Evolutionary conservation across 1,139 yeast genomes (phyloP), one percentile per base, ranked within the genome.

Genomic region (Kodamaea suecica): DNA sequence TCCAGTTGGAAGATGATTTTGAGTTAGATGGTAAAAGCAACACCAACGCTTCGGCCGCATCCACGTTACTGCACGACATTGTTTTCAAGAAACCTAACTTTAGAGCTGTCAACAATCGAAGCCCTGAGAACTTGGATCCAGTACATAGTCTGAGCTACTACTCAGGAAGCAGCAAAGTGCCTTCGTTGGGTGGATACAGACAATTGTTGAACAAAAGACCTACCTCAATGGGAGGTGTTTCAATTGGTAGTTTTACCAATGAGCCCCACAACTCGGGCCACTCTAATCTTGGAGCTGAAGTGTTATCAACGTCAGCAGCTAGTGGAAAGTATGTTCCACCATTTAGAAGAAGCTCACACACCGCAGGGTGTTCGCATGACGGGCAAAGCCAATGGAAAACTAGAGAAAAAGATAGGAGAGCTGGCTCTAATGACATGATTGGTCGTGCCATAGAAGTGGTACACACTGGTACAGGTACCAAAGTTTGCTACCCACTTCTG

Each of bases 291-390:
- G 35, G 24, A 19, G 30, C 33, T 17, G 41, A 38, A 14, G 23
- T 36, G 19, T 34, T 46, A 17, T 45, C n/a, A n/a, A n/a, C 50
- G 15, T 40, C 52, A 29, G 53, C 62, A 32, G 55, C 53, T 31
- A 57, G 65, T 25, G 83, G 83, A 1, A 80, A 79, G 51, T 83
- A 83, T 48, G 63, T 83, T 29, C 90, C 90, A 19, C 92, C 90
- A 12, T 80, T 76, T 52, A 63, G 84, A 50, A 67, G 90, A 52
- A 69, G 69, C 0, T 65, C 73, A 2, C 64, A 60, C 24, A 39
- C 53, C 5, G 29, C 47, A 13, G 45, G 40, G 31, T 19, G 17
- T 30, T 36, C 27, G 25, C 34, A 12, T 23, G 20, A 20, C 33
- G 30, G 12, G n/a, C n/a, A n/a, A n/a, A n/a, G n/a, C n/a, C n/a